Evolutionary conservation across 768 basidiomycete species (phyloP).

Genomic region (Russula emetica): DNA sequence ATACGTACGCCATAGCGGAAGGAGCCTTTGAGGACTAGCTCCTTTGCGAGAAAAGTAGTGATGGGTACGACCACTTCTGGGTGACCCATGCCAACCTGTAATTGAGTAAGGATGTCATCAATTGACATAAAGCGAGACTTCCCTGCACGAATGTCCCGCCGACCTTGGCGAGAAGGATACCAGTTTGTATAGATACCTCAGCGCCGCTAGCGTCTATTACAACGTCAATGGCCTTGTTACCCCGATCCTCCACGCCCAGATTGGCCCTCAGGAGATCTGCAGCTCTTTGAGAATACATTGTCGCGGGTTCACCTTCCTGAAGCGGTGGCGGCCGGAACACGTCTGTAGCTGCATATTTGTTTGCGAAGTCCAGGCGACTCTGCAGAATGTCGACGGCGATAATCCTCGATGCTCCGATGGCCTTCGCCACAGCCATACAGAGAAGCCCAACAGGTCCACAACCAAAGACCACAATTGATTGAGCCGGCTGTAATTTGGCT

Average conservation of each 20-base stretch:
- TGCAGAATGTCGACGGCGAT: slow-evolving; percentile 80
- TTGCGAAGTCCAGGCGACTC: slow-evolving; percentile 80
- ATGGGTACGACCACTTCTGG: slow-evolving; percentile 74
- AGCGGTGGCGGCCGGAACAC: slow-evolving; percentile 57
- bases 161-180: slow-evolving; percentile 64
- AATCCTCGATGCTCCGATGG: slow-evolving; percentile 79
- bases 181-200: slow-evolving; percentile 88
- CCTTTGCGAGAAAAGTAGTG: slow-evolving; percentile 64
- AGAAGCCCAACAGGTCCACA: slow-evolving; percentile 87
- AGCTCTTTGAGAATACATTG: slow-evolving; percentile 69
- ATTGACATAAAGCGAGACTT: not conserved
- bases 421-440: slow-evolving; percentile 94
- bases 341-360: slow-evolving; percentile 78
- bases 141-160: slow-evolving; percentile 76
- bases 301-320: slow-evolving; percentile 60
- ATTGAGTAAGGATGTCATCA: slow-evolving; percentile 30
- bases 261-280: slow-evolving; percentile 59
- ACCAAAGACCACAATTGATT: slow-evolving; percentile 81
- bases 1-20: slow-evolving; percentile 79
- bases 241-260: slow-evolving; percentile 68
- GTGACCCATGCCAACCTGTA: slow-evolving; percentile 81
- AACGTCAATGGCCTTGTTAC: slow-evolving; percentile 69
- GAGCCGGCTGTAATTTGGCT: slow-evolving; percentile 64
- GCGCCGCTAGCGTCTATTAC: slow-evolving; percentile 92
- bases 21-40: slow-evolving; percentile 80